Evolutionary conservation across 2,329 filamentous ascomycete genomes (phyloP).

Genomic region (Thelonectria olida): DNA sequence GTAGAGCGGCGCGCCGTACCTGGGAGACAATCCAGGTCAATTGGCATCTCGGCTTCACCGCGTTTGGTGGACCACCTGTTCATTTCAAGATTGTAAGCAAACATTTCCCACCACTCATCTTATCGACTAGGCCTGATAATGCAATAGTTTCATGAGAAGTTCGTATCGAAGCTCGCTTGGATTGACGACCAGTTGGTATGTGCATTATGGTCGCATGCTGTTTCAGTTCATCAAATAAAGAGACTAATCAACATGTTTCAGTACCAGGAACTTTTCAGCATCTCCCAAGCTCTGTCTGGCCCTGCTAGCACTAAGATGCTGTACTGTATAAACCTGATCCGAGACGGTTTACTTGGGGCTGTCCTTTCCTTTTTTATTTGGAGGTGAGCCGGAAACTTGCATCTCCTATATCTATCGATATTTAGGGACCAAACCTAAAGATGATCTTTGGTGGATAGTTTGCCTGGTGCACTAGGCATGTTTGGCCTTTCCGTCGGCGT

Average conservation of each 20-base stretch:
- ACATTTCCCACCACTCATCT: too few species aligned
- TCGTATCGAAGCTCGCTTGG: not conserved
- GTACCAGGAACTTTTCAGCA: slow-evolving; percentile 77
- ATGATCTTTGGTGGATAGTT: slow-evolving; percentile 49
- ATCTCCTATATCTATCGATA: too few species aligned
- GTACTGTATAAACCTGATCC: slow-evolving; percentile 72
- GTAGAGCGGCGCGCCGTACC: too few species aligned
- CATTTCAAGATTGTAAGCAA: slow-evolving; percentile 71
- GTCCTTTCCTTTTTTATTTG: slow-evolving; percentile 70
- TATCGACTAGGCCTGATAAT: too few species aligned
- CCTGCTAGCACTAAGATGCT: slow-evolving; percentile 76
- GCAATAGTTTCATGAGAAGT: not conserved
- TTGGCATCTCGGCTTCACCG: slow-evolving; percentile 72
- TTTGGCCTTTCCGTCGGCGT: slow-evolving; percentile 70
- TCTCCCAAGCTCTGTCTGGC: slow-evolving; percentile 73
- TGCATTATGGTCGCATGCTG: too few species aligned
- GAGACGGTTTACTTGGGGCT: slow-evolving; percentile 65
- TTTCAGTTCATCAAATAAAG: too few species aligned
- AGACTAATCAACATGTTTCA: too few species aligned
- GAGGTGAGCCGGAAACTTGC: slow-evolving; percentile 55
- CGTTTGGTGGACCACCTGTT: slow-evolving; percentile 74
- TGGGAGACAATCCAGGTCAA: too few species aligned
- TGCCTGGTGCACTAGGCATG: slow-evolving; percentile 77
- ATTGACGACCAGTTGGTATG: not conserved
- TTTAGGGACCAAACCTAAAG: too few species aligned